These are phyloP conservation scores for Cyberlindnera samutprakarnensis DNA, from an alignment of 805 yeast species.

Conservation along the genomic window DNA sequence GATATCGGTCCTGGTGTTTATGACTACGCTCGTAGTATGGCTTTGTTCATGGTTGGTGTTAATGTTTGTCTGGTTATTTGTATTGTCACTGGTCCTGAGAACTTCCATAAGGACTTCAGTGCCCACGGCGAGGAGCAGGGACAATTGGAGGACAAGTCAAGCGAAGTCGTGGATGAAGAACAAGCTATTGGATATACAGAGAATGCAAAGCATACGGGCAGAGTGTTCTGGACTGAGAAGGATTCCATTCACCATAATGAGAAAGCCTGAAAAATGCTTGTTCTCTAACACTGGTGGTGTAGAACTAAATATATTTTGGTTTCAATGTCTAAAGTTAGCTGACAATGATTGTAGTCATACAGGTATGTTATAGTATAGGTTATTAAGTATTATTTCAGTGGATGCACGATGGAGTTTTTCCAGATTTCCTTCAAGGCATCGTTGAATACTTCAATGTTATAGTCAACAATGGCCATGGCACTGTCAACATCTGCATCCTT, in stretches of 20 bases:
- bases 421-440: conserved; percentile 64
- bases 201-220: too few relatives aligned
- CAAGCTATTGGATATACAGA: too few relatives aligned
- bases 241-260: too few relatives aligned
- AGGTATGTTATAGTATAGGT: too few relatives aligned
- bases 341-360: too few relatives aligned
- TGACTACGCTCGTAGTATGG: conserved; percentile 67
- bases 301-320: too few relatives aligned
- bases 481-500: conserved; percentile 41
- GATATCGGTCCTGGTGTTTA: conserved; percentile 24
- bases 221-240: too few relatives aligned
- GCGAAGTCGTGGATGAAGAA: neutral
- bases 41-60: conserved; percentile 60
- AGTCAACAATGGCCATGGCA: conserved; percentile 68
- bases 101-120: conserved; percentile 30
- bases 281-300: too few relatives aligned
- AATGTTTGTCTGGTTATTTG: conserved; percentile 43
- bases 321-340: too few relatives aligned
- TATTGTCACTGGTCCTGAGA: conserved; percentile 52
- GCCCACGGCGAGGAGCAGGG: conserved; percentile 18
- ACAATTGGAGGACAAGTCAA: conserved; percentile 14
- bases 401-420: conserved; percentile 25
- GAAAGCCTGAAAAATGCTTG: too few relatives aligned
- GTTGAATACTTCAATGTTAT: conserved; percentile 77
- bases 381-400: neutral